Evolutionary conservation across 108 stramenopile genomes (phyloP), one percentile per base, ranked within the genome.

Genomic region (Skeletonema menzelii): DNA sequence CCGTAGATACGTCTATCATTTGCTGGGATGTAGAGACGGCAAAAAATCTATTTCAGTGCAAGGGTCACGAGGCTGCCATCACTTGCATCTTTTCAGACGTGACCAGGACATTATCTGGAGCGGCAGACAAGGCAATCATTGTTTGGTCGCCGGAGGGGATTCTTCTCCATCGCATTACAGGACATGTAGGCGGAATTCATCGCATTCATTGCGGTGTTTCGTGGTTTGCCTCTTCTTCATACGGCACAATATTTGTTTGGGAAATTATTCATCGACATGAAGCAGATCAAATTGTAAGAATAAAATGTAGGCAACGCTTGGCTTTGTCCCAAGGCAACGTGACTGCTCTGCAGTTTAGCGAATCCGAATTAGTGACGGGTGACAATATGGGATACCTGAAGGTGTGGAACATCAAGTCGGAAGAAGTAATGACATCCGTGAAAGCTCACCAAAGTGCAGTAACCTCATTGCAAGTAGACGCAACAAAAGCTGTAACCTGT

Each of bases 321-420:
- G 10, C 24, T 20, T 56, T 80, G 22, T 62, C 79, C 4, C 47
- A 69, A 12, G 85, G 82, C 14, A 76, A 82, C 49, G 79, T 89
- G 3, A 86, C 88, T 27, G 84, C 81, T 15, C 66, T 88, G 0
- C 63, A 75, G 8, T 89, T 83, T 65, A 87, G 88, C 3, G 66
- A 80, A 31, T 53, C 88, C n/a, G 90, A 91, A 26, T 20, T 91
- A 17, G 70, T 91, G 30, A 75, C 65, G n/a, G 90, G 90, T 13
- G 85, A 89, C 56, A 77, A 40, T 40, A 30, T 76, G 6, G 90
- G 90, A 26, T 57, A 56, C 35, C 27, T 88, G 31, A 32, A 81
- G 27, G 53, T 88, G 11, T 88, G 84, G 79, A 79, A 80, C 80
- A 40, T 88, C n/a, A 61, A 80, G 65, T 66, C 83, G 13, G 87